A percentile compares a stretch with the other conserved stretches of the same genome.
Conservation (phyloP, 768 basidiomycete species). For the Naematelia encephala region DNA sequence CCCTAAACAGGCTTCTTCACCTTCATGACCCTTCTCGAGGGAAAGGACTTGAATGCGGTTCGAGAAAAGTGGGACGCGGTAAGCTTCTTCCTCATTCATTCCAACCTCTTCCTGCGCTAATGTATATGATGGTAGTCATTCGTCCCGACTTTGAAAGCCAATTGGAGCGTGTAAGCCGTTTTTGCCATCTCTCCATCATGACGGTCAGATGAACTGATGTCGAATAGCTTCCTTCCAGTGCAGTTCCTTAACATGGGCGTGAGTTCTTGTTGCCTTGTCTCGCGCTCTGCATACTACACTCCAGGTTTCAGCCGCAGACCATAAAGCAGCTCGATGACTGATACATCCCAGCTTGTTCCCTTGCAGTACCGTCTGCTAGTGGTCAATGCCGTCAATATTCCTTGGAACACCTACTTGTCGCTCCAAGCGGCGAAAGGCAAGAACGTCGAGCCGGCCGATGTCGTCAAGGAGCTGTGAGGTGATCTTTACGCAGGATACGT, state of each 20-base stretch:
- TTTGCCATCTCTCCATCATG: neutral
- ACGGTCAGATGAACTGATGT: slow-evolving; percentile 8
- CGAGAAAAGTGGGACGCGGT: slow-evolving; percentile 54
- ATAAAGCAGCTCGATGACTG: neutral
- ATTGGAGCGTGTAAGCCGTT: slow-evolving; percentile 43
- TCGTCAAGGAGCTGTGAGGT: neutral
- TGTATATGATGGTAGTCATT: slow-evolving; percentile 21
- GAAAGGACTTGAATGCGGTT: slow-evolving; percentile 60
- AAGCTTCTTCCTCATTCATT: slow-evolving; percentile 8
- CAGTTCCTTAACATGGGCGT: slow-evolving; percentile 47
- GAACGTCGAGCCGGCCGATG: slow-evolving; percentile 17
- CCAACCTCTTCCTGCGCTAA: neutral
- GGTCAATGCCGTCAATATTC: slow-evolving; percentile 47
- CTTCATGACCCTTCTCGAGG: slow-evolving; percentile 76
- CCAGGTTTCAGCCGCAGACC: too few species aligned
- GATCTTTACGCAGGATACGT: too few species aligned
- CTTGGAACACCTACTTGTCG: slow-evolving; percentile 48
- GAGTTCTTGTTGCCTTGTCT: slow-evolving; percentile 3
- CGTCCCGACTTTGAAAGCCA: slow-evolving; percentile 45
- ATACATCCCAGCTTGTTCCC: slow-evolving; percentile 41
- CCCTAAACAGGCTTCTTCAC: slow-evolving; percentile 59
- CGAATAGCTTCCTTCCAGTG: slow-evolving; percentile 42
- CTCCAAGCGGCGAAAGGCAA: slow-evolving; percentile 38
- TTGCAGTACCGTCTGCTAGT: slow-evolving; percentile 39
- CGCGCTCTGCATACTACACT: too few species aligned